Evolutionary conservation across 2,329 filamentous ascomycete genomes (phyloP).

Genomic region (Cladophialophora bantiana): DNA sequence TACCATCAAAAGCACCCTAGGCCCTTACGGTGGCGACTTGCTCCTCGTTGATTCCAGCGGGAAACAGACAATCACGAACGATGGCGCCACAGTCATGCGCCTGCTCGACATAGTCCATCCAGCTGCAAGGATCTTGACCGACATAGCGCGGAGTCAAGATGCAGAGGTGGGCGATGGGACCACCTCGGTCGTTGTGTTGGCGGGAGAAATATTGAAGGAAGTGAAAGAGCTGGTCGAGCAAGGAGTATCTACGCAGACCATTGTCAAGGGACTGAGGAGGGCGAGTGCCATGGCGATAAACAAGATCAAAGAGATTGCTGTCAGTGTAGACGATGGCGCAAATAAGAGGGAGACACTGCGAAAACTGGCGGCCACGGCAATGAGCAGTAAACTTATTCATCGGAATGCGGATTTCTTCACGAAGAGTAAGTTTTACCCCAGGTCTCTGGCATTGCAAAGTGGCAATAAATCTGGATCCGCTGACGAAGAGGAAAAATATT

Average conservation of each 20-base stretch:
- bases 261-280: constrained; percentile 93
- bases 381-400: constrained; percentile 99
- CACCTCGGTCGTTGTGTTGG: constrained; percentile 94
- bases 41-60: constrained; percentile 96
- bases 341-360: constrained; percentile 85
- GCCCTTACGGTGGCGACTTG: constrained; percentile 95
- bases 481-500: constrained; percentile 22
- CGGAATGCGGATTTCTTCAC: constrained; percentile 97
- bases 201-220: constrained; percentile 98
- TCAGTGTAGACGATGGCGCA: constrained; percentile 75
- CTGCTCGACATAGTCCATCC: constrained; percentile 98
- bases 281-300: constrained; percentile 91
- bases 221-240: constrained; percentile 95
- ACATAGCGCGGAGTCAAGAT: constrained; percentile 98
- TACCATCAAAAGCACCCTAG: constrained; percentile 94
- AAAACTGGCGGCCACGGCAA: constrained; percentile 92
- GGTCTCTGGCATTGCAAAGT: neutral
- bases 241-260: constrained; percentile 94
- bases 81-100: constrained; percentile 99
- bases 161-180: constrained; percentile 98
- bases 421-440: constrained; percentile 71
- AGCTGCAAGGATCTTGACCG: constrained; percentile 93
- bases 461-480: constrained; percentile 10
- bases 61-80: constrained; percentile 96
- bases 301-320: constrained; percentile 97